Percentiles rank a stretch among this genome's conserved stretches.
phyloP scores from a whole-genome alignment of 2,329 filamentous ascomycete species.

The Fusarium devonianum region DNA sequence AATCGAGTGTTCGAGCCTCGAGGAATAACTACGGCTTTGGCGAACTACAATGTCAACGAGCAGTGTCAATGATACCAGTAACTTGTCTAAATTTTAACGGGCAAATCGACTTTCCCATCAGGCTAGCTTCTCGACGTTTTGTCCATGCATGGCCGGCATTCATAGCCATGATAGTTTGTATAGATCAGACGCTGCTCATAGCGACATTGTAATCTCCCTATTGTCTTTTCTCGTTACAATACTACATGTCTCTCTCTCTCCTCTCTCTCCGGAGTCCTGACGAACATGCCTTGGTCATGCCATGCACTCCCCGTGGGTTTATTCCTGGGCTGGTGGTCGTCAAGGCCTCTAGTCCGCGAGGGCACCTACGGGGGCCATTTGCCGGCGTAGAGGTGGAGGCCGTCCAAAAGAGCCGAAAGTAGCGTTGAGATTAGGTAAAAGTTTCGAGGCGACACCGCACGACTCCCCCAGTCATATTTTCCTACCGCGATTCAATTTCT shows the following conservation, averaged over 20 bases:
- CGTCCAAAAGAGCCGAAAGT: conserved; percentile 40
- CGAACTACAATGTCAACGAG: neutral
- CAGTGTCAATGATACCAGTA: neutral
- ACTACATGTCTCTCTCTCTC: conserved; percentile 13
- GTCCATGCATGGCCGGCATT: neutral
- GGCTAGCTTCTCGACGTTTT: neutral
- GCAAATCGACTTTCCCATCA: neutral
- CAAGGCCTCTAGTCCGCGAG: conserved; percentile 5
- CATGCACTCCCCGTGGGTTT: neutral
- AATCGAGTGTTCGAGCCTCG: no score
- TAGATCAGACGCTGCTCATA: no score
- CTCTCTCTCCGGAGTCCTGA: conserved; percentile 4
- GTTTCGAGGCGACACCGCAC: conserved; percentile 38
- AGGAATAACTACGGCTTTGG: neutral
- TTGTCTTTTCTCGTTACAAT: no score
- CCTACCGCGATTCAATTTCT: conserved; percentile 46
- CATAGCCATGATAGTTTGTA: neutral
- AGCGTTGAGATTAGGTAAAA: conserved; percentile 49
- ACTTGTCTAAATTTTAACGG: no score
- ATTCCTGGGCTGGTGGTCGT: conserved; percentile 17
- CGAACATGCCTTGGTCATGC: conserved; percentile 12
- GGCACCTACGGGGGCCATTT: conserved; percentile 14
- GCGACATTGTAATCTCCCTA: no score
- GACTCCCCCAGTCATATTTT: conserved; percentile 48
- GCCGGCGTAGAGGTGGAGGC: conserved; percentile 38